phyloP scores from a whole-genome alignment of 129 eudicot genomes.

The Dittrichia graveolens region DNA sequence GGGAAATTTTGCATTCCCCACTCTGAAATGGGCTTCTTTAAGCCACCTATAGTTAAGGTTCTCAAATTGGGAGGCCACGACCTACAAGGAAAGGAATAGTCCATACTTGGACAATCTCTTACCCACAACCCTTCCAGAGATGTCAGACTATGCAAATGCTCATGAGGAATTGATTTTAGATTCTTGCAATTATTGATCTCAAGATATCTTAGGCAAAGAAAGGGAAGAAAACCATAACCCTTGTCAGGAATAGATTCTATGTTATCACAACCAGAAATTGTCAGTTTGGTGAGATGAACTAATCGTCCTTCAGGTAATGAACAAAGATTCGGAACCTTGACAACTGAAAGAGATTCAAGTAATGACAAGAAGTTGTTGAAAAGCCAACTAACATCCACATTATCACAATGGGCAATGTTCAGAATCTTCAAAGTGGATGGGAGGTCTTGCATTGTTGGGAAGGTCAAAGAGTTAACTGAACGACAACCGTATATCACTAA shows the following conservation, averaged over 20 bases:
- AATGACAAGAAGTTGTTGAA: slow-evolving; percentile 18
- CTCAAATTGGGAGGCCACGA: slow-evolving; percentile 27
- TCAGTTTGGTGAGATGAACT: slow-evolving; percentile 22
- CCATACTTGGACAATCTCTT: slow-evolving; percentile 19
- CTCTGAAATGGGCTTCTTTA: slow-evolving; percentile 22
- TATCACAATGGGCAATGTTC: background rate
- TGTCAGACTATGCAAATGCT: slow-evolving; percentile 25
- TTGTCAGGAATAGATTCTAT: slow-evolving; percentile 27
- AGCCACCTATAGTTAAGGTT: background rate
- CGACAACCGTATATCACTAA: background rate
- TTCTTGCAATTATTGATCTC: background rate
- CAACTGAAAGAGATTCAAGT: background rate
- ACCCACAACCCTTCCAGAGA: slow-evolving; percentile 18
- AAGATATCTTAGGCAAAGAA: slow-evolving; percentile 10
- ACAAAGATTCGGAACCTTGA: background rate
- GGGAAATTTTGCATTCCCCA: slow-evolving; percentile 28
- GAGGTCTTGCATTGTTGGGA: slow-evolving; percentile 10
- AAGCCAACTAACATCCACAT: slow-evolving; percentile 22
- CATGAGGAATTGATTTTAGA: slow-evolving; percentile 23
- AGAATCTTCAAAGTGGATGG: slow-evolving; percentile 27
- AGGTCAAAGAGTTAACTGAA: slow-evolving; percentile 9
- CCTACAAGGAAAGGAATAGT: background rate
- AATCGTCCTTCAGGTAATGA: slow-evolving; percentile 12
- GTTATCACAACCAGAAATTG: background rate
- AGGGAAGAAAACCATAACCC: slow-evolving; percentile 24